Conservation (phyloP, 495 filamentous ascomycete genomes). For the Margaritispora aquatica region DNA sequence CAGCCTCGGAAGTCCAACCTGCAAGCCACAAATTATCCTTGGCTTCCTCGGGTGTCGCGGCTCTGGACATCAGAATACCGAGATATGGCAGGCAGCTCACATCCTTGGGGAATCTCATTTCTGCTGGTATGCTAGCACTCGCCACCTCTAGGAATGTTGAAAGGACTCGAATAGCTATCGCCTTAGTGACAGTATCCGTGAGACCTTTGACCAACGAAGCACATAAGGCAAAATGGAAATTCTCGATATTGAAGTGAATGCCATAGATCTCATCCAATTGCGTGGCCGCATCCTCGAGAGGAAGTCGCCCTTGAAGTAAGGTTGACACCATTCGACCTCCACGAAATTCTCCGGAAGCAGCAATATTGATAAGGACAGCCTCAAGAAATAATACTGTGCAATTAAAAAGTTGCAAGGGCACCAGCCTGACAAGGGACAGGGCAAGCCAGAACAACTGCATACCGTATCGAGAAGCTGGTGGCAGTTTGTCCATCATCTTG, state of each 20-base stretch:
- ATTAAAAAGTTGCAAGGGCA: conserved; percentile 53
- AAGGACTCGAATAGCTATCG: conserved; percentile 46
- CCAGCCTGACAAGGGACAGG: conserved; percentile 55
- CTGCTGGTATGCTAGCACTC: conserved; percentile 27
- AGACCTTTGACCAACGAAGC: conserved; percentile 55
- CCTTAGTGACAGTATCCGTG: conserved; percentile 50
- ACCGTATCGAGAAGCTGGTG: conserved; percentile 55
- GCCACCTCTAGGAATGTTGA: conserved; percentile 55
- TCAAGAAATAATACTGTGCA: conserved; percentile 57
- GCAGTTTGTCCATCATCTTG: conserved; percentile 64
- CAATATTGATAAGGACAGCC: conserved; percentile 52
- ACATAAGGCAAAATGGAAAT: conserved; percentile 57
- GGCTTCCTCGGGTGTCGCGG: conserved; percentile 38
- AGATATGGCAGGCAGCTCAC: conserved; percentile 43
- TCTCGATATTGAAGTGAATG: conserved; percentile 53
- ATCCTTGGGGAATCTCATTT: conserved; percentile 22
- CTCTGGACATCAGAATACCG: conserved; percentile 40
- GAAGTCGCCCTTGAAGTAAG: conserved; percentile 47
- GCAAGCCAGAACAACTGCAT: conserved; percentile 65
- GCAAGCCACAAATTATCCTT: conserved; percentile 46
- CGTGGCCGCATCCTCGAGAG: conserved; percentile 50
- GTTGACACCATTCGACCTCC: conserved; percentile 49
- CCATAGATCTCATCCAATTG: conserved; percentile 56
- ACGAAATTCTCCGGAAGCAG: conserved; percentile 46
- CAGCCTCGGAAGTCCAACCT: conserved; percentile 22